Conservation (phyloP, 139 green algal genomes). For the Chlamydomonas applanata region DNA sequence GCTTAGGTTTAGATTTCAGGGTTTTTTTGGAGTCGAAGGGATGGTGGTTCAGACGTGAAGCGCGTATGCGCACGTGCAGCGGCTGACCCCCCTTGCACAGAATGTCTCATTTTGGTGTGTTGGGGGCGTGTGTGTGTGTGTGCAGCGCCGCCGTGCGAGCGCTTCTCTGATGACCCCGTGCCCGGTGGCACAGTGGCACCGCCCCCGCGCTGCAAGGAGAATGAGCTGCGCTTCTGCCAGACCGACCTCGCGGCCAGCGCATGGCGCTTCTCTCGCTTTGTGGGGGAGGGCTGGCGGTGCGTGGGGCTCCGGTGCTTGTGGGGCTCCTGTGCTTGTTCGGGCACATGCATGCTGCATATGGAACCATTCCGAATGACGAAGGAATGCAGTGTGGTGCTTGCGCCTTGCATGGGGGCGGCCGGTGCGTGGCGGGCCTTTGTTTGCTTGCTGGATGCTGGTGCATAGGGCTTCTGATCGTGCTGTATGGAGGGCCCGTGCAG, state of each 20-base stretch:
- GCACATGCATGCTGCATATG: background rate
- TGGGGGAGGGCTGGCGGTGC: constrained; percentile 51
- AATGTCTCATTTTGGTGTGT: background rate
- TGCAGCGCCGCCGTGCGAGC: constrained; percentile 57
- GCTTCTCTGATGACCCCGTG: constrained; percentile 56
- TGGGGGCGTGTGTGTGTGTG: constrained; percentile 6
- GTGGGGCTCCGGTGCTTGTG: background rate
- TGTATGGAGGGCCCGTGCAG: too few species aligned
- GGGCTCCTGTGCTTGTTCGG: background rate
- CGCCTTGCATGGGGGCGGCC: background rate
- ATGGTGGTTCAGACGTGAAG: too few species aligned
- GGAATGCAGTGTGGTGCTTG: background rate
- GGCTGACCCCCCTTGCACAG: background rate
- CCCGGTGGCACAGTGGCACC: background rate
- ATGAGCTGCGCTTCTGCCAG: constrained; percentile 74
- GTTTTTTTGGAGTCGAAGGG: too few species aligned
- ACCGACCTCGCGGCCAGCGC: constrained; percentile 77
- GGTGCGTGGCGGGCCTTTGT: too few species aligned
- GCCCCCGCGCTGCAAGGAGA: constrained; percentile 68
- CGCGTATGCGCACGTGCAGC: too few species aligned
- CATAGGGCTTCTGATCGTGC: too few species aligned
- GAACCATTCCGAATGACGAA: background rate
- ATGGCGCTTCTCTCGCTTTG: constrained; percentile 51
- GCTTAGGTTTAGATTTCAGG: too few species aligned
- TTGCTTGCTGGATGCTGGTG: too few species aligned